Conservation (phyloP, 2,329 filamentous ascomycete species). For the Phoma sp. region DNA sequence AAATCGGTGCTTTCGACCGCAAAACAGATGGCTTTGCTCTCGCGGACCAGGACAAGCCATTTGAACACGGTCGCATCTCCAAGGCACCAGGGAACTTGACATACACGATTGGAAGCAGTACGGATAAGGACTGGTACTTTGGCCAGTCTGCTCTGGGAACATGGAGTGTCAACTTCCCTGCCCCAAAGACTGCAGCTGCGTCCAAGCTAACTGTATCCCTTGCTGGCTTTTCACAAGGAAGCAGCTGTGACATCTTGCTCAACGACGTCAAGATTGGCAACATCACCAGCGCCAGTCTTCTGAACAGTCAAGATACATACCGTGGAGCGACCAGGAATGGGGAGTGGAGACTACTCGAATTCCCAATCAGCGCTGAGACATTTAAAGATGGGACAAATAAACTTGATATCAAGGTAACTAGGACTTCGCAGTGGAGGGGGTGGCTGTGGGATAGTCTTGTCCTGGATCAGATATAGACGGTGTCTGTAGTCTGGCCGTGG, state of each 20-base stretch:
- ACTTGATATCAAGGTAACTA: conserved; percentile 49
- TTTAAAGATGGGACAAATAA: conserved; percentile 47
- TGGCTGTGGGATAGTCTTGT: conserved; percentile 55
- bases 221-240: conserved; percentile 56
- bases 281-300: conserved; percentile 47
- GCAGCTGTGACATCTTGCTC: conserved; percentile 51
- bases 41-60: conserved; percentile 51
- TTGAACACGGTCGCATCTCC: conserved; percentile 56
- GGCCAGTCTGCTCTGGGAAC: conserved; percentile 52
- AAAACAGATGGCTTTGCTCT: conserved; percentile 54
- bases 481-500: too few relatives aligned
- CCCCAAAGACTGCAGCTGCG: conserved; percentile 19
- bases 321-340: conserved; percentile 57
- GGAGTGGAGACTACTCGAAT: conserved; percentile 59
- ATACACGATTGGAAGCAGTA: conserved; percentile 52
- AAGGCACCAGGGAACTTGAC: conserved; percentile 56
- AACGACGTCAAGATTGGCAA: conserved; percentile 53
- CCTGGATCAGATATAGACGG: conserved; percentile 48
- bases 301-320: conserved; percentile 58
- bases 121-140: conserved; percentile 57
- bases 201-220: conserved; percentile 54
- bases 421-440: conserved; percentile 49
- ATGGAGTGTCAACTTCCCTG: conserved; percentile 47
- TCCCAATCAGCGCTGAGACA: conserved; percentile 36
- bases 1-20: conserved; percentile 59